Base-by-base conservation (phyloP, 2,329 filamentous ascomycete genomes). In the Colletotrichum truncatum region DNA sequence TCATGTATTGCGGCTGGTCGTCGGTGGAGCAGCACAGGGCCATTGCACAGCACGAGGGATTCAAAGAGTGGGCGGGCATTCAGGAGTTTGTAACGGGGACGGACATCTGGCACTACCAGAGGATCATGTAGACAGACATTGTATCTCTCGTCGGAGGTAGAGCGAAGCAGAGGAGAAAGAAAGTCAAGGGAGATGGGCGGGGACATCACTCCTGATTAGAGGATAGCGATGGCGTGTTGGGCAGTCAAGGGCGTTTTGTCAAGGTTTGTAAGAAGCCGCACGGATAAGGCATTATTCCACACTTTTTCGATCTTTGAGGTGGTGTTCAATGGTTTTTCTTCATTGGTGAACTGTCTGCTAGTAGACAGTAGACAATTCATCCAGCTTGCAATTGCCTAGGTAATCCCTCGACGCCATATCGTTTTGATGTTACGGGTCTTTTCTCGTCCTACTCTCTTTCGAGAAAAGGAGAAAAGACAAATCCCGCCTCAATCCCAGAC, bases 381-480 rank as follows among this genome's bases (percentile, higher is more conserved):
- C 72, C 73, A 72, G 70, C 71, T 74, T 43, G 64, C 75, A 83
- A 83, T 83, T 81, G 80, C 82, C 83, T 49, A 55, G 57, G 49
- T 55, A 80, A 82, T 83, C 81, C 82, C 81, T 79, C 82, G 82
- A 86, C 84, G 84, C 84, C 84, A 78, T 78, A 77, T 82, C 75
- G 78, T 82, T 53, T 18, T 38, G 16, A 36, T 16, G 28, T 25
- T 11, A 39, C 16, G 16, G 32, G 11, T 28, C 56, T 25, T 28
- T 18, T n/a, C 9, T 49, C 28, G 12, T 16, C 45, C 36, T 6
- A 10, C 12, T 34, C 43, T 61, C 41, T 54, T 41, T 25, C 57
- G 23, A 62, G 41, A 56, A 11, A 5, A 16, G 4, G 16, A 39
- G 21, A 53, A 23, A 18, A 45, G 12, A 49, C 21, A 51, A 14